A percentile compares a stretch with the other conserved stretches of the same genome.
These are phyloP conservation scores for Corrigiola litoralis DNA, from an alignment of 179 eudicot genomes.

Conservation along the genomic window DNA sequence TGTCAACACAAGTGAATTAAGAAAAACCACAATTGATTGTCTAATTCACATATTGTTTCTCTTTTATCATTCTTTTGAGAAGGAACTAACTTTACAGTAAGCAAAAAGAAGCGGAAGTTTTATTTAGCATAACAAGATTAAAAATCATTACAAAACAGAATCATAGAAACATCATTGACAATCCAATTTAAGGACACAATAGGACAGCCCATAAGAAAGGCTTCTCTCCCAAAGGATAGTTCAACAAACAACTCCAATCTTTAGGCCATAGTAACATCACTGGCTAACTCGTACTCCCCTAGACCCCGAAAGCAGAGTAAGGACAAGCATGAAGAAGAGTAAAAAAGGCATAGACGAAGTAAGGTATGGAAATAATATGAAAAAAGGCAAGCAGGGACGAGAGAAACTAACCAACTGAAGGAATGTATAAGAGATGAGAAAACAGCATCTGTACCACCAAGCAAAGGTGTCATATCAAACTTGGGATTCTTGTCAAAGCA, in stretches of 20 bases:
- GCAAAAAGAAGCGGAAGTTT: neutral
- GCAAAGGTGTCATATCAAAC: conserved; percentile 99
- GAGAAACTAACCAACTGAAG: conserved; percentile 72
- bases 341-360: neutral
- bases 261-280: no score
- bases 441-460: conserved; percentile 95
- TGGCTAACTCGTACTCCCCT: no score
- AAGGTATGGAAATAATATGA: neutral
- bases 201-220: no score
- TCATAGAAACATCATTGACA: no score
- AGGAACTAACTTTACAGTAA: neutral
- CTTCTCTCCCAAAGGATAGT: no score
- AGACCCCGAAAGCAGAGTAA: neutral
- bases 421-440: conserved; percentile 98
- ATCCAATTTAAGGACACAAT: no score
- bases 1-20: no score
- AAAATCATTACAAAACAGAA: no score
- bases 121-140: no score
- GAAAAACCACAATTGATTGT: neutral
- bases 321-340: neutral
- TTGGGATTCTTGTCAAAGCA: conserved; percentile 95
- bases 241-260: no score
- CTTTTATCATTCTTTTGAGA: neutral
- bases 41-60: neutral
- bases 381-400: conserved; percentile 19